A percentile compares a stretch with the other conserved stretches of the same genome.
Evolutionary conservation across 2,329 filamentous ascomycete genomes (phyloP).

Genomic region (Monosporascus ibericus): DNA sequence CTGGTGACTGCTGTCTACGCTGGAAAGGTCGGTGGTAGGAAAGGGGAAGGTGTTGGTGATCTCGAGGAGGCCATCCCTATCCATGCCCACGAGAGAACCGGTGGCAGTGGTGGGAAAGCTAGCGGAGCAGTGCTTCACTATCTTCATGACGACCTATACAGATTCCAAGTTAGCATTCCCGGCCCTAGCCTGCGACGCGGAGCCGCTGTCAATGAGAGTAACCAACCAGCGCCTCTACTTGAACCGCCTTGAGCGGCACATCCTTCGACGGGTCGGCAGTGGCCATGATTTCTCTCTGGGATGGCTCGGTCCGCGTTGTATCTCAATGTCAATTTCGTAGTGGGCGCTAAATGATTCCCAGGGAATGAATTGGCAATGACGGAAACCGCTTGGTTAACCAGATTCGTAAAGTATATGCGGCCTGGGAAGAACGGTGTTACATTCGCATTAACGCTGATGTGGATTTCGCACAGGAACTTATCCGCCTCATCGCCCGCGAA

Average conservation of each 20-base stretch:
- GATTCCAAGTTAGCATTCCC: not conserved
- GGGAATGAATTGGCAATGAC: too few relatives aligned
- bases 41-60: constrained; percentile 95
- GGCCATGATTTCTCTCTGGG: constrained; percentile 40
- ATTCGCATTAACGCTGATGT: too few relatives aligned
- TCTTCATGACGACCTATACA: constrained; percentile 85
- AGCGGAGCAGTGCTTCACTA: constrained; percentile 89
- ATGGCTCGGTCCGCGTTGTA: too few relatives aligned
- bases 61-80: constrained; percentile 72
- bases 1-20: constrained; percentile 62
- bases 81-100: constrained; percentile 89
- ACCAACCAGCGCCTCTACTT: constrained; percentile 89
- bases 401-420: too few relatives aligned
- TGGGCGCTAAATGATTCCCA: too few relatives aligned
- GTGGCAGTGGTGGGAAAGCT: constrained; percentile 85
- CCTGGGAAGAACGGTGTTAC: too few relatives aligned
- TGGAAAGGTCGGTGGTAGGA: constrained; percentile 69
- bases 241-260: constrained; percentile 74
- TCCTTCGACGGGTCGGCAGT: constrained; percentile 52
- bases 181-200: not conserved
- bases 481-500: not conserved
- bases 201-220: constrained; percentile 9
- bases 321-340: too few relatives aligned
- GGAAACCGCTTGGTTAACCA: too few relatives aligned
- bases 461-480: too few relatives aligned